Base-by-base conservation (phyloP, 2,329 filamentous ascomycete species). In the Botrytis deweyae region DNA sequence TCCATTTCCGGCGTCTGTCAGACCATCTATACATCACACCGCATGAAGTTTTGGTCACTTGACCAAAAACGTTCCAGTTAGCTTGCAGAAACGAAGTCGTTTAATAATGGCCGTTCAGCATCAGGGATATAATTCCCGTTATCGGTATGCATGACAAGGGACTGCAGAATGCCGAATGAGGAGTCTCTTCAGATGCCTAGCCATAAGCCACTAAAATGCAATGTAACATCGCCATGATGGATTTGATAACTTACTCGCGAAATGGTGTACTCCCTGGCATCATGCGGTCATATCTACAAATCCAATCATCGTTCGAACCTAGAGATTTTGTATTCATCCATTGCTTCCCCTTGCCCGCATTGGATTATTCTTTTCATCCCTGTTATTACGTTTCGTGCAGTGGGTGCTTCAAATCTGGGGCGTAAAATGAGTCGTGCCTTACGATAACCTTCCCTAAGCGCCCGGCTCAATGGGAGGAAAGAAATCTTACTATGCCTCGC, bases 11-110 rank as follows among this genome's bases (percentile, higher is more conserved):
- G 55, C 44, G 70, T 72, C 75, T 71, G 55, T 64, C 66, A 69
- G 74, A 72, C 74, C 72, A 70, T 63, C 22, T 63, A 64, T 44
- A 58, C 65, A 70, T 74, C 46, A 74, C 72, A 74, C 72, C 72
- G 72, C 72, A 74, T 74, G 61, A 59, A 66, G n/a, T 72, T 74
- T 68, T 44, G 61, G 72, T 74, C 72, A 90, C 88, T 89, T 90
- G 88, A 90, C 86, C 77, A 76, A 52, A 59, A 72, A 59, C 58
- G 72, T 78, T 76, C 80, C 78, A 81, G 76, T 81, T 38, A 79
- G 71, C 64, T 76, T 79, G 74, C 77, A 79, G 77, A 72, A 79
- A 73, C 73, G 62, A 75, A 76, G 73, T 74, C 72, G 77, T 76
- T 77, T 75, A 74, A 74, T 74, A 65, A 68, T 55, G 64, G 74